phyloP scores from a whole-genome alignment of 805 yeast species.

The Saccharomycopsis sp. region DNA sequence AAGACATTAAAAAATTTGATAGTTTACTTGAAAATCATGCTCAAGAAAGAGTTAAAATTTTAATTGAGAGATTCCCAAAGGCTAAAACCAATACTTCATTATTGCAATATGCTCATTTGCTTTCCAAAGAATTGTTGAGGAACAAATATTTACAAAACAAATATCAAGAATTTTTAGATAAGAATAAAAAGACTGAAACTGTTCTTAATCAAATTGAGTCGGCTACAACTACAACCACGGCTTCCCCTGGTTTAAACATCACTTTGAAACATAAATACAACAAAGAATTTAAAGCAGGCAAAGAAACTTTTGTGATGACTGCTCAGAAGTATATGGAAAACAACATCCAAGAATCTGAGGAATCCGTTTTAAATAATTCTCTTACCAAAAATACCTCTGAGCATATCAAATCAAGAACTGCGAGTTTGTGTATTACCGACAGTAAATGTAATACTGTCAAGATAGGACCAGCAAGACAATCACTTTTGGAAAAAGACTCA shows the following conservation, averaged over 20 bases:
- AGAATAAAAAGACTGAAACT: background rate
- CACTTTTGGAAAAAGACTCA: slow-evolving; percentile 3
- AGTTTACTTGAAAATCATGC: slow-evolving; percentile 10
- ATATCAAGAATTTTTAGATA: slow-evolving; percentile 14
- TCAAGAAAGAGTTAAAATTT: slow-evolving; percentile 10
- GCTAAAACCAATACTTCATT: slow-evolving; percentile 20
- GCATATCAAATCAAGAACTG: slow-evolving; percentile 11
- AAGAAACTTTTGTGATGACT: slow-evolving; percentile 1
- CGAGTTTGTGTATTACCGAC: slow-evolving; percentile 16
- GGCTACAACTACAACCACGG: background rate
- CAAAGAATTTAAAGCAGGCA: slow-evolving; percentile 2
- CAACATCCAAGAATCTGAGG: background rate
- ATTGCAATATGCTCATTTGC: slow-evolving; percentile 19
- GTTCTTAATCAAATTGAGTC: background rate
- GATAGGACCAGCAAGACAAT: slow-evolving; percentile 17
- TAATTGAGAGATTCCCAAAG: slow-evolving; percentile 19
- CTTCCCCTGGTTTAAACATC: slow-evolving; percentile 10
- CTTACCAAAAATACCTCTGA: background rate
- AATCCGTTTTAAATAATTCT: background rate
- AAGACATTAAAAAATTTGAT: slow-evolving; percentile 7
- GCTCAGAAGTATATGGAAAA: slow-evolving; percentile 13
- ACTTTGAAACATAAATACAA: slow-evolving; percentile 8
- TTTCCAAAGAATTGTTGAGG: slow-evolving; percentile 15
- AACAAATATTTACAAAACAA: slow-evolving; percentile 17
- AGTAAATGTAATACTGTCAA: slow-evolving; percentile 19